Conservation (phyloP, 1,139 yeast species). For the Casaregolazyma suthepensis region DNA sequence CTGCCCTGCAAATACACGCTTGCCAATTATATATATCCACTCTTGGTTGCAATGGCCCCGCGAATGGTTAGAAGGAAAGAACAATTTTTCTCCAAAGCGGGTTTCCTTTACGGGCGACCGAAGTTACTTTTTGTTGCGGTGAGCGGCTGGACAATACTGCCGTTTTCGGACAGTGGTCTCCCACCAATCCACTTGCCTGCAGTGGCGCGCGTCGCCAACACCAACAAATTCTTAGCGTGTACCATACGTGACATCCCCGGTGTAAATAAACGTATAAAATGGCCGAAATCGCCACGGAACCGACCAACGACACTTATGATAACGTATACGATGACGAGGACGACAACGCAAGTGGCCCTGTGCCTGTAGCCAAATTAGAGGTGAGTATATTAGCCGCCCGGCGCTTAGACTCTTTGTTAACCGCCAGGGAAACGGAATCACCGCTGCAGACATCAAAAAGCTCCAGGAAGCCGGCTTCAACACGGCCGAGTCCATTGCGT, state of each 20-base stretch:
- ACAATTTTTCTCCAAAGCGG: background rate
- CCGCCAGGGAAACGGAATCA: slow-evolving; percentile 75
- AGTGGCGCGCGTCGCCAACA: background rate
- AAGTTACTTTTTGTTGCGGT: background rate
- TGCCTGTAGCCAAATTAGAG: slow-evolving; percentile 5
- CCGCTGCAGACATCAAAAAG: slow-evolving; percentile 71
- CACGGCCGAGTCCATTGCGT: slow-evolving; percentile 89
- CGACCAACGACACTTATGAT: background rate
- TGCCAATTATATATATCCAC: background rate
- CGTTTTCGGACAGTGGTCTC: background rate
- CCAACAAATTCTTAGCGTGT: background rate
- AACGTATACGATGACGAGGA: slow-evolving; percentile 1
- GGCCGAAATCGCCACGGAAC: slow-evolving; percentile 1
- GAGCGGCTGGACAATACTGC: background rate
- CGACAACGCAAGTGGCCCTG: slow-evolving; percentile 4
- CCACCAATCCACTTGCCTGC: background rate
- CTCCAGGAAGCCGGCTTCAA: slow-evolving; percentile 77
- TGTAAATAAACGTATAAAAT: background rate
- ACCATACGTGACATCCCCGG: background rate
- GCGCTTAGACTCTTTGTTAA: slow-evolving; percentile 7
- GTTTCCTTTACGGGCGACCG: background rate
- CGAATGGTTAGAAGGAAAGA: background rate
- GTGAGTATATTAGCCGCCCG: background rate
- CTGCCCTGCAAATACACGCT: background rate
- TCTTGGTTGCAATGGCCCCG: background rate